These are phyloP conservation scores for Cercophora newfieldiana DNA, from an alignment of 495 filamentous ascomycete species.

Conservation along the genomic window DNA sequence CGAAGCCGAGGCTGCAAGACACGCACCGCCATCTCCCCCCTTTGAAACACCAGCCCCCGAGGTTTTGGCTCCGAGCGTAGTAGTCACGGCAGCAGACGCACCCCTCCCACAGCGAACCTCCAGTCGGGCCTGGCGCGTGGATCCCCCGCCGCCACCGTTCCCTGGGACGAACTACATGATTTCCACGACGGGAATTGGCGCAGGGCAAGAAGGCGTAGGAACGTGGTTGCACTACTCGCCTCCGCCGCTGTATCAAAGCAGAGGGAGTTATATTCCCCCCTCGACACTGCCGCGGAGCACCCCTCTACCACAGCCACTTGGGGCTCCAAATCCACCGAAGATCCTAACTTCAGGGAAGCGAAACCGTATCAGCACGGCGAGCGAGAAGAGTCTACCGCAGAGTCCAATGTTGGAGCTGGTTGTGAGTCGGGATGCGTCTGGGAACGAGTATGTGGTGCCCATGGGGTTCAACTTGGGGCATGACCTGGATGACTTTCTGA, in stretches of 20 bases:
- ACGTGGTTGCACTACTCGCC: not conserved
- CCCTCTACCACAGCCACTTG: no score
- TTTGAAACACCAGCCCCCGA: not conserved
- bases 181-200: not conserved
- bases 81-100: not conserved
- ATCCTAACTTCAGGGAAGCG: not conserved
- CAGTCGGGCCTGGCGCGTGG: not conserved
- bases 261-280: not conserved
- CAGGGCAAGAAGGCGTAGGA: not conserved
- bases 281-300: not conserved
- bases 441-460: constrained; percentile 46
- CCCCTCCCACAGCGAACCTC: not conserved
- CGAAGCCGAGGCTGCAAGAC: not conserved
- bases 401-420: constrained; percentile 51
- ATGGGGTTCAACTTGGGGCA: constrained; percentile 58
- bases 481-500: constrained; percentile 52
- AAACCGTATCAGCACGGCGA: constrained; percentile 26
- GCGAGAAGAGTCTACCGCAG: constrained; percentile 45
- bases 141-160: not conserved
- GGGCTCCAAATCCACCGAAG: not conserved
- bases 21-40: not conserved
- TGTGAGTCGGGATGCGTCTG: constrained; percentile 37
- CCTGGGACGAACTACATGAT: not conserved
- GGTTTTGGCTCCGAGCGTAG: not conserved
- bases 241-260: not conserved